Evolutionary conservation across 2,329 filamentous ascomycete genomes (phyloP), one percentile per base, ranked within the genome.

Genomic region (Phaeoacremonium minimum): DNA sequence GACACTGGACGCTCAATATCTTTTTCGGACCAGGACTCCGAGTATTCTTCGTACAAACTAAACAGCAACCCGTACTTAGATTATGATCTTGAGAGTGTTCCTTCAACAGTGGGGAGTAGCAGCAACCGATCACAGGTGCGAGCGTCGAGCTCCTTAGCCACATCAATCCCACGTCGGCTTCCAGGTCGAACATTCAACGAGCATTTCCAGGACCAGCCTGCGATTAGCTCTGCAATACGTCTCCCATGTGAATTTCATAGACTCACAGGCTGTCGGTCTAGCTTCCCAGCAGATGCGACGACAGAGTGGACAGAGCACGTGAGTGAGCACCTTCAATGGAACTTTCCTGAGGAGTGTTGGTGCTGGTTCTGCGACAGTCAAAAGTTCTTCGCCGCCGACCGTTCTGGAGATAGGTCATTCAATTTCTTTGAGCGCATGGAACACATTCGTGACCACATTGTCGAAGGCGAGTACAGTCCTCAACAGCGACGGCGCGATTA

Each of bases 331-430:
- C 46, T 66, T 7, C 3, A 22, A 1, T 20, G 50, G 4, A 37
- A 14, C 0, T 61, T 66, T 6, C 72, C 72, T 0, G 7, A 9
- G 0, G 45, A 44, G 9, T 58, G 58, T 5, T 36, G 61, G 0
- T 80, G 75, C 46, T 74, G 67, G 63, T 77, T 73, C 41, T 80
- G 75, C 46, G 57, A 68, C 36, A 31, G 49, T 0, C 35, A 40
- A 5, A 12, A 19, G 0, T 73, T 69, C 38, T 45, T 47, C 6
- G 43, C 56, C 4, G 32, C 29, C 1, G 31, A 43, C 0, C 35
- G 31, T 0, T 32, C 7, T 3, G 34, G 40, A 0, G 45, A 49
- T 13, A 42, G 34, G 8, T 36, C 33, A 2, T 8, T 7, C 3
- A 62, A 57, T 20, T 72, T 68, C 37, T 19, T 39, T 0, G 14